Percentiles rank a stretch among this genome's conserved stretches.
phyloP scores from a whole-genome alignment of 1,284 basidiomycete genomes.

The Cutaneotrichosporon cavernicola region DNA sequence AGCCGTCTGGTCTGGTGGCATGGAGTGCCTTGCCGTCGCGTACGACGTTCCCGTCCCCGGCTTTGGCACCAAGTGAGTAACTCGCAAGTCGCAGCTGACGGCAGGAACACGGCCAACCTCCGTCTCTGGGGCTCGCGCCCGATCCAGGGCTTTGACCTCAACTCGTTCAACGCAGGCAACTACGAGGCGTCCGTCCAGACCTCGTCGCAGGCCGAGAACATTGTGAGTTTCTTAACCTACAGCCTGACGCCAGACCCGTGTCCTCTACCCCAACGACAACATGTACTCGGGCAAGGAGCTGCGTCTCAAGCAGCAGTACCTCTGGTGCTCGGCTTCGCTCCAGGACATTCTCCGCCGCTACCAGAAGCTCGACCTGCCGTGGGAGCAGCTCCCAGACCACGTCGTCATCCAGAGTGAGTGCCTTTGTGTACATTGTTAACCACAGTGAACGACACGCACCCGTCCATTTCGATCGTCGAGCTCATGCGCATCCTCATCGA shows the following conservation, averaged over 20 bases:
- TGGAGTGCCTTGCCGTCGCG: constrained; percentile 84
- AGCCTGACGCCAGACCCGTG: constrained; percentile 60
- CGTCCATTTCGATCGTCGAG: constrained; percentile 89
- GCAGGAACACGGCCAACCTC: constrained; percentile 55
- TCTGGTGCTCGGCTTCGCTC: constrained; percentile 68
- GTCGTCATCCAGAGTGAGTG: constrained; percentile 71
- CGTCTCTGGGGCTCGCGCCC: constrained; percentile 68
- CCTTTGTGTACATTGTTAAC: constrained; percentile 10
- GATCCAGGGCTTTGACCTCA: constrained; percentile 85
- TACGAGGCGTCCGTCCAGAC: constrained; percentile 82
- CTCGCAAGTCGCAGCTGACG: neutral
- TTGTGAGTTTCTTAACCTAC: constrained; percentile 51
- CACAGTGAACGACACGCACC: constrained; percentile 70
- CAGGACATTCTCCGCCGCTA: constrained; percentile 71
- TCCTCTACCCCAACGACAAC: constrained; percentile 64
- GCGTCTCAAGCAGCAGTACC: constrained; percentile 90
- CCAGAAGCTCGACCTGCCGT: constrained; percentile 53
- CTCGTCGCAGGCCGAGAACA: constrained; percentile 82
- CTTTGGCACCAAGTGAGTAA: constrained; percentile 49
- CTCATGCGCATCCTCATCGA: constrained; percentile 78
- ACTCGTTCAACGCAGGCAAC: constrained; percentile 88
- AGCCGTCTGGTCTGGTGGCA: constrained; percentile 79
- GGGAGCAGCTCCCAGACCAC: constrained; percentile 67
- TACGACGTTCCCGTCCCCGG: constrained; percentile 86
- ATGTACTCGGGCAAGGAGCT: constrained; percentile 72